Evolutionary conservation across 1,284 basidiomycete species (phyloP), one percentile per base, ranked within the genome.

Genomic region (Pholiota adiposa): DNA sequence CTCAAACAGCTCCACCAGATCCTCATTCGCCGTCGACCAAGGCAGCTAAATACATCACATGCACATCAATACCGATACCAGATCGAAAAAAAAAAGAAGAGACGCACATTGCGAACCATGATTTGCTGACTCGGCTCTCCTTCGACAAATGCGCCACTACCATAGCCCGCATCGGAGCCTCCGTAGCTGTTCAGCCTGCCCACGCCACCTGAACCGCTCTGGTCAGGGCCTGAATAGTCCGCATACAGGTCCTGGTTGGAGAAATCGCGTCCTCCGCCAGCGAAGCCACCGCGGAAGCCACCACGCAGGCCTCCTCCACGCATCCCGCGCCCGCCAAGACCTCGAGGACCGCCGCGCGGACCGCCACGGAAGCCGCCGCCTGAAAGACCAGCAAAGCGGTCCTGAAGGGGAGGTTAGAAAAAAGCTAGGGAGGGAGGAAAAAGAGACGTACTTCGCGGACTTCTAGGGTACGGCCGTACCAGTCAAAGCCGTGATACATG

Each of bases 21-120:
- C 97, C 72, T 98, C 96, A 74, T 98, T 97, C n/a, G 96, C 94
- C 34, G 97, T 99, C 16, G 96, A 98, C 95, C 96, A 98, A 0
- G 97, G 97, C 18, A 99, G 79, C 95, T 98, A 67, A 25, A 60
- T 33, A 19, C 41, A 31, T 9, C n/a, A 55, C 36, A 25, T 48
- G 7, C 34, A 23, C 25, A 5, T 4, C 31, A 19, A 3, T 31
- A 31, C n/a, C n/a, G 29, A 31, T 31, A 31, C n/a, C n/a, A 31
- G 11, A 5, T 5, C 11, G 29, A 19, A 21, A 53, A 36, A 41
- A 4, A 27, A 48, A 41, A 6, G 49, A 8, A 44, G 36, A 61
- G 44, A 43, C 95, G 77, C 74, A 96, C 95, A 74, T 98, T 98
- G 76, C 93, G 90, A 68, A 98, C 96, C 85, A 96, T 93, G 71